A percentile compares a stretch with the other conserved stretches of the same genome.
phyloP scores from a whole-genome alignment of 1,284 basidiomycete species.

The Boletus semigastroideus region DNA sequence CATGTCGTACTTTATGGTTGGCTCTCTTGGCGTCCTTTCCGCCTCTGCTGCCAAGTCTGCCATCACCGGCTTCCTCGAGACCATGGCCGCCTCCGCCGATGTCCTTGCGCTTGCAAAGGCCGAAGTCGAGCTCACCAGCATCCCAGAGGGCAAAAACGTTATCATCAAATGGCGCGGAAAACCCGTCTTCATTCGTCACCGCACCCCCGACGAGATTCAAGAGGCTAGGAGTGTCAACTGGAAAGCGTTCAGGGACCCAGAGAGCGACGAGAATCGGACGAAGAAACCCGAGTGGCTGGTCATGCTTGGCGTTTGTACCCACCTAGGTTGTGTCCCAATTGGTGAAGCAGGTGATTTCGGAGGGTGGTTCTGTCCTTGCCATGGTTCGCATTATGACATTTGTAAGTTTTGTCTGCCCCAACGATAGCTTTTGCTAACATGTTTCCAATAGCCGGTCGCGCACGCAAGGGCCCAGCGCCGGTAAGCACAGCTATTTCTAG shows the following conservation, averaged over 20 bases:
- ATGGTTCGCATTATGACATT: conserved; percentile 98
- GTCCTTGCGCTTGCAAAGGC: conserved; percentile 98
- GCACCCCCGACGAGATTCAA: conserved; percentile 89
- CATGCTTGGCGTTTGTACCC: conserved; percentile 98
- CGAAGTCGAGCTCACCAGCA: conserved; percentile 88
- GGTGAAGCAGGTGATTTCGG: conserved; percentile 97
- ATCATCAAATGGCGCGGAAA: conserved; percentile 99
- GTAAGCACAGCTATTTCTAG: conserved; percentile 44
- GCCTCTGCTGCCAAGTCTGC: conserved; percentile 94
- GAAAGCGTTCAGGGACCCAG: conserved; percentile 89
- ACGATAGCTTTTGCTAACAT: conserved; percentile 11
- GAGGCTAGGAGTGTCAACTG: conserved; percentile 89
- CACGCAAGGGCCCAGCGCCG: conserved; percentile 93
- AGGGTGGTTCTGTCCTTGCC: conserved; percentile 99
- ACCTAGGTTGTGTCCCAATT: conserved; percentile 98
- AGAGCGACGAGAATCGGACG: conserved; percentile 84
- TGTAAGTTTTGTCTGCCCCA: conserved; percentile 47
- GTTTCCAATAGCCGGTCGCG: conserved; percentile 72
- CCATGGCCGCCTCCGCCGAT: conserved; percentile 97
- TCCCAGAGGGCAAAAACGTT: conserved; percentile 98
- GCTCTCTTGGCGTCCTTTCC: conserved; percentile 90
- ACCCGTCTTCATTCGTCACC: conserved; percentile 98
- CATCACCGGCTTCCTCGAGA: conserved; percentile 92
- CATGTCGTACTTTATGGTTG: conserved; percentile 97
- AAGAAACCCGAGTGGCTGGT: conserved; percentile 98